Evolutionary conservation across 495 filamentous ascomycete species (phyloP).

Genomic region (Annulohypoxylon stygium): DNA sequence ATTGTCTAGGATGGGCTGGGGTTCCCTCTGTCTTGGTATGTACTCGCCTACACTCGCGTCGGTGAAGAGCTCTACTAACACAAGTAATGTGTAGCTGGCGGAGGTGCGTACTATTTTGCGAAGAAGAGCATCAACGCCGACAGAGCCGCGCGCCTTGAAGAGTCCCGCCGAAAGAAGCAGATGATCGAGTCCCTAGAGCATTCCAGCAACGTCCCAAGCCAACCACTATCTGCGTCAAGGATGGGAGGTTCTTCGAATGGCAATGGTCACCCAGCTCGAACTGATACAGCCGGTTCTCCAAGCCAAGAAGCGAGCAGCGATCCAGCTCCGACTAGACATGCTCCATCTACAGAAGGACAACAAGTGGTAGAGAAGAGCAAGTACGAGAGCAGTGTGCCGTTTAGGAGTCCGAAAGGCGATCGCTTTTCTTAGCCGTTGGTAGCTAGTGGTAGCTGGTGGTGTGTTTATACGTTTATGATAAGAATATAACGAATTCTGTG

Average conservation of each 20-base stretch:
- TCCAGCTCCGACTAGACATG: conserved; percentile 88
- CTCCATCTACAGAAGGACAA: conserved; percentile 77
- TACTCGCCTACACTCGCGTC: conserved; percentile 20
- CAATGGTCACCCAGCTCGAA: conserved; percentile 57
- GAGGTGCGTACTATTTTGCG: conserved; percentile 91
- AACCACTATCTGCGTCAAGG: conserved; percentile 53
- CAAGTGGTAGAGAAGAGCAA: conserved; percentile 84
- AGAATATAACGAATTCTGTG: conserved; percentile 30
- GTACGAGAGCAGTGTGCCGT: conserved; percentile 82
- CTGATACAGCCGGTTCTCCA: conserved; percentile 77
- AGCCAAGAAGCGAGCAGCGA: conserved; percentile 82
- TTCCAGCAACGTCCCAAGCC: conserved; percentile 55
- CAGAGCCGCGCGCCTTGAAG: conserved; percentile 76
- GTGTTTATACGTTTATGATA: conserved; percentile 29
- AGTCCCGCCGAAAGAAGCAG: conserved; percentile 73
- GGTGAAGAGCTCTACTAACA: conserved; percentile 40
- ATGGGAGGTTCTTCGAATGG: conserved; percentile 55
- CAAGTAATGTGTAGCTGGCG: conserved; percentile 72
- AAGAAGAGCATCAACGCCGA: conserved; percentile 94
- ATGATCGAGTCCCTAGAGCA: conserved; percentile 71
- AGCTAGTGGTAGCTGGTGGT: neutral
- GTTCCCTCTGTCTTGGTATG: conserved; percentile 82
- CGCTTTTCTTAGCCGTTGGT: conserved; percentile 69
- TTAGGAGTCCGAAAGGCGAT: conserved; percentile 81
- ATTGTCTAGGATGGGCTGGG: conserved; percentile 81